Conservation (phyloP, 75 land plant genomes). For the Picea glauca region DNA sequence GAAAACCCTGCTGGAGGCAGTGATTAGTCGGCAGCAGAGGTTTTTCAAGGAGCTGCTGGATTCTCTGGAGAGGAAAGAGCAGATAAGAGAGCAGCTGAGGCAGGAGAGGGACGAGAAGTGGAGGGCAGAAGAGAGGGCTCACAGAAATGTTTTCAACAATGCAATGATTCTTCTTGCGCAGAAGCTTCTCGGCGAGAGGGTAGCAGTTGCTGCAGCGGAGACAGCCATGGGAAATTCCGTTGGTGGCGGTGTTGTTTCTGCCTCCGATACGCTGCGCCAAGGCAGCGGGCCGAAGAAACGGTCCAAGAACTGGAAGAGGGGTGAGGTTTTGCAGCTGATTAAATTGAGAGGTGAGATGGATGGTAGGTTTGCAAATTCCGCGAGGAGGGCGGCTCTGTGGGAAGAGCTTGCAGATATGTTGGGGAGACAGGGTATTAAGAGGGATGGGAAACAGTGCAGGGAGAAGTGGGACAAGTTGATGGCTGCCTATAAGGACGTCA, state of each 20-base stretch:
- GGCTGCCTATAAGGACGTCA: slow-evolving; percentile 34
- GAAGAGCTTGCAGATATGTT: slow-evolving; percentile 29
- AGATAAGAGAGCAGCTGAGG: slow-evolving; percentile 37
- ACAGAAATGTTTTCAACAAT: slow-evolving; percentile 35
- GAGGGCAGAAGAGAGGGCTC: slow-evolving; percentile 50
- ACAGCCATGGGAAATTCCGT: neutral
- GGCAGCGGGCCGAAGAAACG: slow-evolving; percentile 22
- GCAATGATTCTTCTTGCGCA: slow-evolving; percentile 47
- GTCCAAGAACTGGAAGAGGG: slow-evolving; percentile 32
- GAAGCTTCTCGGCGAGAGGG: slow-evolving; percentile 38
- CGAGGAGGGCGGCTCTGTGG: slow-evolving; percentile 34
- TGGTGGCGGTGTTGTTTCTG: neutral
- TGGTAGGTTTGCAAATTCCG: slow-evolving; percentile 19
- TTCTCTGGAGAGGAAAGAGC: slow-evolving; percentile 38
- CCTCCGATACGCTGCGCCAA: neutral
- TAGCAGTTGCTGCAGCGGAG: neutral
- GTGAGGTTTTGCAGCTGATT: slow-evolving; percentile 29
- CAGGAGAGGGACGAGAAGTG: slow-evolving; percentile 52
- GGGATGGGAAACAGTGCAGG: slow-evolving; percentile 33
- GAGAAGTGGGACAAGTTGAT: slow-evolving; percentile 39
- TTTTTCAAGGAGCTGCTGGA: slow-evolving; percentile 22
- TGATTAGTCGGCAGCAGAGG: slow-evolving; percentile 24
- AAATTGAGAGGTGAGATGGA: slow-evolving; percentile 33
- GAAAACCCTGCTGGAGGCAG: slow-evolving; percentile 22
- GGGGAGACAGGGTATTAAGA: slow-evolving; percentile 19